Conservation (phyloP, 2,329 filamentous ascomycete species). For the Sarocladium kiliense region DNA sequence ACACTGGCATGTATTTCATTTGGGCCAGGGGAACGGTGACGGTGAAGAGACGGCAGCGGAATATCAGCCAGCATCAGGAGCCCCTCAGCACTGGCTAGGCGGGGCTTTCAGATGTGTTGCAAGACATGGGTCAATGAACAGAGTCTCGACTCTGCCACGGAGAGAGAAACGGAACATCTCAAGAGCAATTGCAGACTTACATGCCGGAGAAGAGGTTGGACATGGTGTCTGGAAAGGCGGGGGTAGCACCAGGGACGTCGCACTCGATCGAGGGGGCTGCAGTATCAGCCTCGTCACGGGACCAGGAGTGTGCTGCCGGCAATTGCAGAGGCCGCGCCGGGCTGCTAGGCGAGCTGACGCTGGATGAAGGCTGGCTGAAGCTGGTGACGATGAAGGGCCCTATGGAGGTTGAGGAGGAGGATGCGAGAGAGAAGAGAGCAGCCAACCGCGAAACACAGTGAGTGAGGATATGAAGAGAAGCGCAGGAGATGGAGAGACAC, state of each 20-base stretch:
- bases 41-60: background rate
- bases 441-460: background rate
- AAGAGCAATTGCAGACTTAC: slow-evolving; percentile 37
- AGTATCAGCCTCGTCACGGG: slow-evolving; percentile 9
- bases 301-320: background rate
- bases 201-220: slow-evolving; percentile 59
- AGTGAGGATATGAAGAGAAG: slow-evolving; percentile 7
- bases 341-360: background rate
- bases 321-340: background rate
- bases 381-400: background rate
- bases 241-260: slow-evolving; percentile 7
- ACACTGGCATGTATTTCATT: background rate
- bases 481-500: background rate
- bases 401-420: background rate
- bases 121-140: too few species aligned
- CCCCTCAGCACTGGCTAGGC: background rate
- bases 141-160: background rate
- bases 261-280: slow-evolving; percentile 7
- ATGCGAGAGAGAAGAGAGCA: background rate
- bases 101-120: background rate
- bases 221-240: slow-evolving; percentile 33
- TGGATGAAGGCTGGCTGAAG: background rate
- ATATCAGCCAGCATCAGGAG: background rate
- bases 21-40: background rate
- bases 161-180: background rate